Percentiles rank a stretch among this genome's conserved stretches.
Conservation (phyloP, 306 rosid species). For the Quercus agrifolia region DNA sequence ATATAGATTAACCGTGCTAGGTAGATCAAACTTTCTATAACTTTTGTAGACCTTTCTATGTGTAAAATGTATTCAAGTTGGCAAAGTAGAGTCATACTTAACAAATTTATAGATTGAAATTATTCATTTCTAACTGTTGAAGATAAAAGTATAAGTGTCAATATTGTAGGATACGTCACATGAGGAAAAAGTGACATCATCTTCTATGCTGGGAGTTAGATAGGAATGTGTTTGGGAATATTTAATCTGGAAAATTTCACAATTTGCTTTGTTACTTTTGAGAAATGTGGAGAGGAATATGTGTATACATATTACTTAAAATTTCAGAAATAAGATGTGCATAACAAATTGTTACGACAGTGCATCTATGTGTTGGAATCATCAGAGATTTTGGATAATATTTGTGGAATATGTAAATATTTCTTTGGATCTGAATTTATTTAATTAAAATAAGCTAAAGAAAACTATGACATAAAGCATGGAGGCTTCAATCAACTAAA, state of each 20-base stretch:
- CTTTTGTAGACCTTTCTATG: neutral
- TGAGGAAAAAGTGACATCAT: neutral
- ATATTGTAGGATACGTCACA: neutral
- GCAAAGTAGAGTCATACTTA: neutral
- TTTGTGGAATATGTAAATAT: neutral
- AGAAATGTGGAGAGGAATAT: neutral
- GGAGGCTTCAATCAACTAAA: neutral
- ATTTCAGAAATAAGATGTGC: neutral
- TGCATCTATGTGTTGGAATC: neutral
- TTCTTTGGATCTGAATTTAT: neutral
- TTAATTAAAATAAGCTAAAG: neutral
- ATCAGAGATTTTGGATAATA: neutral
- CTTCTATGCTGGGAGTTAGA: neutral
- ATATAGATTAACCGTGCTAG: neutral
- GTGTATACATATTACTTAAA: neutral
- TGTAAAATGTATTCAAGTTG: neutral
- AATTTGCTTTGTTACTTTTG: neutral
- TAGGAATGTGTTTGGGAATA: neutral
- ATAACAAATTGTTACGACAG: neutral
- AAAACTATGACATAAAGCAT: neutral
- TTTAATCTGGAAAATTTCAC: neutral
- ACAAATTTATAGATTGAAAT: neutral
- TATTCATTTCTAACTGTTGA: neutral
- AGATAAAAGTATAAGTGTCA: neutral
- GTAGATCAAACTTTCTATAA: neutral